Base-by-base conservation (phyloP, 495 filamentous ascomycete species). In the Aspergillus heteromorphus region DNA sequence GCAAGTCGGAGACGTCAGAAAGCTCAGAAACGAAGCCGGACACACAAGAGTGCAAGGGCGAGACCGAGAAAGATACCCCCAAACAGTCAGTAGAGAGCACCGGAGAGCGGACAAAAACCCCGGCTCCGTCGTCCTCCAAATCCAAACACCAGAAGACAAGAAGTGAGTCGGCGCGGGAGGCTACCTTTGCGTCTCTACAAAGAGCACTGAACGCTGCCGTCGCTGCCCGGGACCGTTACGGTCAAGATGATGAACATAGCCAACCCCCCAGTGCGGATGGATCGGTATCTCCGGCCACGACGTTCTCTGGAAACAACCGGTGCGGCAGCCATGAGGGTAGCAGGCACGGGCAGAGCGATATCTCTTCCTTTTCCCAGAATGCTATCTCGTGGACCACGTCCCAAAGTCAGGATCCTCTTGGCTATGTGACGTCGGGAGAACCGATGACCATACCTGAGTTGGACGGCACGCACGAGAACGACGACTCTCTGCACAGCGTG, bases 131-230 rank as follows among this genome's bases (percentile, higher is more conserved):
- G 11, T 51, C 61, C 23, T 52, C 55, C 42, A 55, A 53, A 10
- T 59, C 60, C 13, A 73, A 71, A 53, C 72, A 74, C 53, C 67
- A 73, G 23, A 74, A 75, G 54, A 70, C 72, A 13, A 63, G 65
- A 40, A 77, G 72, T 36, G 72, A 77, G 51, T 65, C 72, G 5
- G 68, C 71, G 18, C 71, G 71, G 6, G 72, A 75, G 45, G 73
- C 72, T 38, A 77, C 72, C 2, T 75, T 75, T 55, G 72, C 72
- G 3, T 76, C 73, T 18, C 55, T 77, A 48, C 74, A 77, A 54
- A 59, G 73, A 42, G 74, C 74, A 11, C 59, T 77, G 53, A 71
- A 75, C 57, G 73, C 72, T 40, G 74, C 74, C 14, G 70, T 67
- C 51, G 71, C 72, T 30, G 73, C 72, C 40, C 65, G 73, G 1